These are phyloP conservation scores for Candida sanyaensis DNA, from an alignment of 1,139 yeast genomes.

Conservation along the genomic window DNA sequence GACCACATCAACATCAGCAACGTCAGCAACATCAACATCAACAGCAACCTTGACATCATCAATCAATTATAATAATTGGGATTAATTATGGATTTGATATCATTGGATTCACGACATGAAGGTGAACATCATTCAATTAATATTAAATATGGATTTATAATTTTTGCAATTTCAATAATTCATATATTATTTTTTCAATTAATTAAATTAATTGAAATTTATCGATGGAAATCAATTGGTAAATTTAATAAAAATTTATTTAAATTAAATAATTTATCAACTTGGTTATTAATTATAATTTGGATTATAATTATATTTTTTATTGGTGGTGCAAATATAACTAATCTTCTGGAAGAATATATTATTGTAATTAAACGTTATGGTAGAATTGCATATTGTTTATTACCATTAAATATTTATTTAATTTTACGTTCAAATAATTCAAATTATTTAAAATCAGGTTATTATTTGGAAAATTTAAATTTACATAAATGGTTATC, in stretches of 20 bases:
- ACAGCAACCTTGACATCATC: too few relatives aligned
- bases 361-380: constrained; percentile 35
- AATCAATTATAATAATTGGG: too few relatives aligned
- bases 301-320: constrained; percentile 34
- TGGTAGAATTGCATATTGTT: constrained; percentile 65
- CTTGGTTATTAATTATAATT: constrained; percentile 25
- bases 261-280: constrained; percentile 23
- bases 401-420: constrained; percentile 65
- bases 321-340: constrained; percentile 23
- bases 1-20: background rate
- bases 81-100: background rate
- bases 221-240: constrained; percentile 27
- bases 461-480: constrained; percentile 58
- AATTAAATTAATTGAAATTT: constrained; percentile 12
- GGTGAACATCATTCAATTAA: constrained; percentile 32
- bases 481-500: constrained; percentile 82
- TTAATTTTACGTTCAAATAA: constrained; percentile 58
- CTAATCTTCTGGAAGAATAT: constrained; percentile 22
- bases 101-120: constrained; percentile 26
- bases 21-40: too few relatives aligned
- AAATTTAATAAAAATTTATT: constrained; percentile 16
- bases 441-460: constrained; percentile 44
- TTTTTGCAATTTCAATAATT: constrained; percentile 35
- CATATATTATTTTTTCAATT: constrained; percentile 17
- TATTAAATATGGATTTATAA: constrained; percentile 50